phyloP scores from a whole-genome alignment of 1,284 basidiomycete species.

The Cutaneotrichosporon dermatis region DNA sequence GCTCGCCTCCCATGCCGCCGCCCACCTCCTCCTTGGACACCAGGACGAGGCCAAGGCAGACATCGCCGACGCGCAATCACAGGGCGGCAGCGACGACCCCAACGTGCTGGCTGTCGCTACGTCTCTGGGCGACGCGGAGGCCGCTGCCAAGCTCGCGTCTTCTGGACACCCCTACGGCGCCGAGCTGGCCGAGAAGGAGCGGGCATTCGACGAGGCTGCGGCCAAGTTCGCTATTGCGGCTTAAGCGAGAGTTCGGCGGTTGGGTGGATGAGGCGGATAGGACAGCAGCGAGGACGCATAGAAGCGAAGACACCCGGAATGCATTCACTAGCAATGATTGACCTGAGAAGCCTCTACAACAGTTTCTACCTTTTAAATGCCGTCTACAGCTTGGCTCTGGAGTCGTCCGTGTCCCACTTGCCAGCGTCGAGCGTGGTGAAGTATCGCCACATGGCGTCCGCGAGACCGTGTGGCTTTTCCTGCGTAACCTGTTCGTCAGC shows the following conservation, averaged over 20 bases:
- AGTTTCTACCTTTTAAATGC: neutral
- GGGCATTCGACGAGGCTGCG: constrained; percentile 59
- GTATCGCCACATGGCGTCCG: constrained; percentile 33
- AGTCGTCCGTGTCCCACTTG: constrained; percentile 10
- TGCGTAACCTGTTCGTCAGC: constrained; percentile 27
- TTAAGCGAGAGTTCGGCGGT: constrained; percentile 7
- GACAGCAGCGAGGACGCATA: neutral
- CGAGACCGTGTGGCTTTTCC: constrained; percentile 34
- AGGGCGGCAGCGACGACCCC: constrained; percentile 55
- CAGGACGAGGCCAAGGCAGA: constrained; percentile 77
- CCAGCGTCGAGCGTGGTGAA: constrained; percentile 19
- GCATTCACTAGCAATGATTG: too few species aligned
- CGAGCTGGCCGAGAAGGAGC: constrained; percentile 39
- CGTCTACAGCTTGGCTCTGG: constrained; percentile 6
- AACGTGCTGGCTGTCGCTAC: constrained; percentile 70
- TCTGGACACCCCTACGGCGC: constrained; percentile 41
- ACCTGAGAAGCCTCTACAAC: neutral
- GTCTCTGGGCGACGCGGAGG: constrained; percentile 57
- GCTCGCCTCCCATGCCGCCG: constrained; percentile 75
- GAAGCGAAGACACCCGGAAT: neutral
- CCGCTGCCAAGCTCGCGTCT: constrained; percentile 53
- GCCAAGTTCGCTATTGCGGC: constrained; percentile 56
- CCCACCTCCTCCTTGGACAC: constrained; percentile 75
- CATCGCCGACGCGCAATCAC: constrained; percentile 66
- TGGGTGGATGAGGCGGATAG: too few species aligned